Conservation (phyloP, 179 eudicot species). For the Sideroxylon spinosum region DNA sequence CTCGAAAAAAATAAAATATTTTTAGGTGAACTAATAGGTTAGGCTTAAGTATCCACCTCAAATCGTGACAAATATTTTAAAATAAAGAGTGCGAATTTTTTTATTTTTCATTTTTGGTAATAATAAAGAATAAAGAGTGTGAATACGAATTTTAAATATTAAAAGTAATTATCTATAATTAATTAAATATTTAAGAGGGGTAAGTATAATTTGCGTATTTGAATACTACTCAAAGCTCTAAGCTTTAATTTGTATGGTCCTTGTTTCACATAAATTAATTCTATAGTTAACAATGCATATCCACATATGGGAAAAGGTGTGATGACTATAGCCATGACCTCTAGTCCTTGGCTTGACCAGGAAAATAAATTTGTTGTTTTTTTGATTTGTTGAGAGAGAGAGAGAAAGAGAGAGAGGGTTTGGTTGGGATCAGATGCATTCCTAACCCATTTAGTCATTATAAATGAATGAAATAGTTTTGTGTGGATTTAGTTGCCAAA, state of each 20-base stretch:
- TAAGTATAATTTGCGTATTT: no score
- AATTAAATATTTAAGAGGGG: no score
- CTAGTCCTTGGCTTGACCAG: background rate
- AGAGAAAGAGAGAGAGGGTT: background rate
- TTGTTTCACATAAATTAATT: background rate
- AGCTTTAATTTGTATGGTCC: background rate
- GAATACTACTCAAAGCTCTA: background rate
- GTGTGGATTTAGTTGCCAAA: conserved; percentile 3
- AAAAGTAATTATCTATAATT: no score
- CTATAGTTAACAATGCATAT: no score
- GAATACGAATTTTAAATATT: no score
- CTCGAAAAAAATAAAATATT: no score
- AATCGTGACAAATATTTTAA: no score
- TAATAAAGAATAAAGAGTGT: no score
- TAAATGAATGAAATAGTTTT: background rate
- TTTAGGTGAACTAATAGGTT: no score
- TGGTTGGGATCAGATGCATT: background rate
- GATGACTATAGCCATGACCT: background rate
- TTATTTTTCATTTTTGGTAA: no score
- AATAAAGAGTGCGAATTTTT: no score
- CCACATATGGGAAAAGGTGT: background rate
- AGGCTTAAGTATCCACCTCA: no score
- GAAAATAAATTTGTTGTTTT: background rate
- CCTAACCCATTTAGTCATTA: background rate
- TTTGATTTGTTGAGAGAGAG: background rate